Evolutionary conservation across 768 basidiomycete genomes (phyloP).

Genomic region (Coprinellus micaceus): DNA sequence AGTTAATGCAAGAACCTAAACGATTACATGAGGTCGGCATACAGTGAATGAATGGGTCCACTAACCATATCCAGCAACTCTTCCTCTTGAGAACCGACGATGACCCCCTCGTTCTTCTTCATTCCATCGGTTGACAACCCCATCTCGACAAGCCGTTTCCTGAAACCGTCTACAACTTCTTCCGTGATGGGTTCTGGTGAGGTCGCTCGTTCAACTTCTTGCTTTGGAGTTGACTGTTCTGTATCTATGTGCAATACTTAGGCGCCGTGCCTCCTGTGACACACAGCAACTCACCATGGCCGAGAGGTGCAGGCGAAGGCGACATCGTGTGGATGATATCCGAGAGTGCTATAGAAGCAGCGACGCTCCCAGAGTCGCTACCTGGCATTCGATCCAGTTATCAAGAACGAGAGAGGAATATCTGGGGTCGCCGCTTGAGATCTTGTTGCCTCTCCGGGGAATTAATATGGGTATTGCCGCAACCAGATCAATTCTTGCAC

Average conservation of each 20-base stretch:
- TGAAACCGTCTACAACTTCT: constrained; percentile 47
- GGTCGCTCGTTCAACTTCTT: background rate
- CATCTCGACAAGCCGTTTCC: constrained; percentile 43
- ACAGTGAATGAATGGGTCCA: constrained; percentile 3
- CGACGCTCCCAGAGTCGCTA: background rate
- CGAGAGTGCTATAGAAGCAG: constrained; percentile 32
- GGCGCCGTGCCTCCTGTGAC: background rate
- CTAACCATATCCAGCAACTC: constrained; percentile 60
- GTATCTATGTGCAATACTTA: background rate
- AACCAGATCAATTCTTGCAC: too few relatives aligned
- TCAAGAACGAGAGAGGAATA: background rate
- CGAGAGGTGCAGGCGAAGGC: constrained; percentile 32
- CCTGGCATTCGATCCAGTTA: background rate
- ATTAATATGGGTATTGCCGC: background rate
- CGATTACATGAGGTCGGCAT: background rate
- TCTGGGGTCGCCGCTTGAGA: background rate
- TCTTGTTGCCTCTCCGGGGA: background rate
- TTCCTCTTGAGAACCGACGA: constrained; percentile 36
- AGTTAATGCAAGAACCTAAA: constrained; percentile 48
- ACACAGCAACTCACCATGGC: background rate
- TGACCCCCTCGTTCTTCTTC: constrained; percentile 13
- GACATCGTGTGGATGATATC: constrained; percentile 56
- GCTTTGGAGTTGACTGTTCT: background rate
- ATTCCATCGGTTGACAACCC: constrained; percentile 20
- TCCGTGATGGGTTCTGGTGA: constrained; percentile 38